Evolutionary conservation across 2,329 filamentous ascomycete species (phyloP), one percentile per base, ranked within the genome.

Genomic region (Diaporthe destruens): DNA sequence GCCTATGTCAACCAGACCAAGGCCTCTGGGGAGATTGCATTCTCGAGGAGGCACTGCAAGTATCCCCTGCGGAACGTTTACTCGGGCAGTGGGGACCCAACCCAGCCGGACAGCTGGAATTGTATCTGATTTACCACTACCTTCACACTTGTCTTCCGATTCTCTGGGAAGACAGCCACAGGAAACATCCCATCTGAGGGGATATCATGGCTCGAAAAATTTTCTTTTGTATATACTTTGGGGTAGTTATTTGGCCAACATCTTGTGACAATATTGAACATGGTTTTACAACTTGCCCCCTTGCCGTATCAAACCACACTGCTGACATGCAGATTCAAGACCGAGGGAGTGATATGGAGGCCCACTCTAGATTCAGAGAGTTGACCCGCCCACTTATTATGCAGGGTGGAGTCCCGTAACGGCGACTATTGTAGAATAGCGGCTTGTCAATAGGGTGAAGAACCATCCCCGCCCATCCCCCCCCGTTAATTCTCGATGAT

Each of bases 61-160:
- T 82, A 81, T 66, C 81, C 81, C 1, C 74, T 76, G 25, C 77
- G 80, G 8, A 82, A 81, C 51, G 76, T 76, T 1, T 82, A 80
- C 73, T 74, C 71, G 9, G 80, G 80, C 0, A 63, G 57, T 0
- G 80, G 79, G 0, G 76, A 82, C 32, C 76, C 80, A 0, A 71
- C 76, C 7, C 65, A 72, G 16, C 73, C 78, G 0, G 77, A 78
- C 25, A 79, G 76, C 63, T 82, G 81, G 81, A 59, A 77, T 6
- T 82, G 80, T 71, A 66, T 65, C 76, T 65, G 11, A 69, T 49
- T 34, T 9, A 2, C 14, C 23, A 25, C 7, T 3, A n/a, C 39
- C 0, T 9, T 2, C 5, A 11, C 39, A 32, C 3, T 44, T 44
- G 14, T 39, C 18, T 42, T 18, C 14, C 3, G n/a, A 39, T 20